Evolutionary conservation across 2,329 filamentous ascomycete species (phyloP).

Genomic region (Lecanosticta acicola): DNA sequence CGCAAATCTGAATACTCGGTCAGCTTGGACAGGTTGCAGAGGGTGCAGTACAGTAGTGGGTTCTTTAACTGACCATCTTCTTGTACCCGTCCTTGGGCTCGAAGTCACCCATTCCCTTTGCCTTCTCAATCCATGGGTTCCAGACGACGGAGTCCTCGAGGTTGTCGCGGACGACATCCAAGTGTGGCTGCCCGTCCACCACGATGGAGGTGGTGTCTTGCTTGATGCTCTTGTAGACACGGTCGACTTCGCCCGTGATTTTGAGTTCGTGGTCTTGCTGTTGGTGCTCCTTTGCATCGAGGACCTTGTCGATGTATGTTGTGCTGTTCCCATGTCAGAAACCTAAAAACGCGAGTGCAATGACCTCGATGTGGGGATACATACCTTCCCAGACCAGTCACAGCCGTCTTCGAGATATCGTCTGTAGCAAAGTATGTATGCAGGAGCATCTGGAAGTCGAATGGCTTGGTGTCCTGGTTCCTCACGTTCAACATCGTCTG

Average conservation of each 20-base stretch:
- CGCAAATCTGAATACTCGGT: slow-evolving; percentile 52
- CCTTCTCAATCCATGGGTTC: slow-evolving; percentile 93
- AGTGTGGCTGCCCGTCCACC: slow-evolving; percentile 59
- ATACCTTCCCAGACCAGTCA: slow-evolving; percentile 63
- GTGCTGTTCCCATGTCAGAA: slow-evolving; percentile 41
- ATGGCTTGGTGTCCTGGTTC: slow-evolving; percentile 75
- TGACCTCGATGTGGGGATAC: no score
- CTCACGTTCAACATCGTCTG: slow-evolving; percentile 79
- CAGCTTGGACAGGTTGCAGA: no score
- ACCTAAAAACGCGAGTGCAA: neutral
- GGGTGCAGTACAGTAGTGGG: neutral
- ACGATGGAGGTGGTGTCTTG: slow-evolving; percentile 59
- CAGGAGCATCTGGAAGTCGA: slow-evolving; percentile 86
- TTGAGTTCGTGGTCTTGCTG: slow-evolving; percentile 59
- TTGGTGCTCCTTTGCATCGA: slow-evolving; percentile 57
- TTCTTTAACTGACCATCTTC: slow-evolving; percentile 56
- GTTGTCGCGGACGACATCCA: slow-evolving; percentile 75
- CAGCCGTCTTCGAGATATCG: slow-evolving; percentile 69
- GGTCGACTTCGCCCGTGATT: slow-evolving; percentile 76
- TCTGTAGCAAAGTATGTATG: slow-evolving; percentile 77
- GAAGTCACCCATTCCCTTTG: slow-evolving; percentile 77
- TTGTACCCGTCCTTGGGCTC: slow-evolving; percentile 83
- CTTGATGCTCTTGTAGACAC: slow-evolving; percentile 68
- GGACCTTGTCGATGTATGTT: slow-evolving; percentile 76
- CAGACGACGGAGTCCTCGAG: slow-evolving; percentile 86